Evolutionary conservation across 352 stramenopile genomes (phyloP), one percentile per base, ranked within the genome.

Genomic region (Blastocystis sp.): DNA sequence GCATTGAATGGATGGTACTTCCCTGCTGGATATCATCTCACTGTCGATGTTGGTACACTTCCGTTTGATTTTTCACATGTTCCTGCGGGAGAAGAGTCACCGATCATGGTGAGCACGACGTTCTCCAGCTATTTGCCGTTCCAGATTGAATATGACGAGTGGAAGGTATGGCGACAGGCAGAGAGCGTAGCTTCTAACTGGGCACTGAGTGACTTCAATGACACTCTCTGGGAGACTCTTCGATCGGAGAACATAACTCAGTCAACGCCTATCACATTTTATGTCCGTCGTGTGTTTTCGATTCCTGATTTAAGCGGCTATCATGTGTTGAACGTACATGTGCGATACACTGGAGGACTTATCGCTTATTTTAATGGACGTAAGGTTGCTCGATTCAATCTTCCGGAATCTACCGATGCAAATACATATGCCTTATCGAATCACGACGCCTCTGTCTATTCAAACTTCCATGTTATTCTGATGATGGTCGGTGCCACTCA

Each of bases 91-190:
- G 41, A 59, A 59, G 34, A 80, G 70, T n/a, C 20, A n/a, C 50
- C 50, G 11, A 59, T 59, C 20, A 13, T n/a, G 50, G 50, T 59
- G 50, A 59, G 50, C 50, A 76, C 64, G 15, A 53, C 41, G 6
- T 76, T 76, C 64, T 76, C 64, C 2, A 55, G 23, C 37, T 76
- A 39, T 20, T 26, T 76, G 37, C 64, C 64, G 23, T 76, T 76
- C 64, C 64, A 76, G 64, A 29, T 76, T 20, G 39, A 76, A 3
- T 76, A 56, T 50, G 39, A 54, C 37, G 29, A 76, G 1, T 76
- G 64, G 64, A 55, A 34, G 2, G 6, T 56, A 20, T 50, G n/a
- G 34, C 41, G 9, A 15, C 29, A 23, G 15, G 64, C 37, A 26
- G 39, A 76, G 5, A 37, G 15, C 18, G 70, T 61, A 3, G 47